phyloP scores from a whole-genome alignment of 345 rosid species.

The Gossypium arboreum region DNA sequence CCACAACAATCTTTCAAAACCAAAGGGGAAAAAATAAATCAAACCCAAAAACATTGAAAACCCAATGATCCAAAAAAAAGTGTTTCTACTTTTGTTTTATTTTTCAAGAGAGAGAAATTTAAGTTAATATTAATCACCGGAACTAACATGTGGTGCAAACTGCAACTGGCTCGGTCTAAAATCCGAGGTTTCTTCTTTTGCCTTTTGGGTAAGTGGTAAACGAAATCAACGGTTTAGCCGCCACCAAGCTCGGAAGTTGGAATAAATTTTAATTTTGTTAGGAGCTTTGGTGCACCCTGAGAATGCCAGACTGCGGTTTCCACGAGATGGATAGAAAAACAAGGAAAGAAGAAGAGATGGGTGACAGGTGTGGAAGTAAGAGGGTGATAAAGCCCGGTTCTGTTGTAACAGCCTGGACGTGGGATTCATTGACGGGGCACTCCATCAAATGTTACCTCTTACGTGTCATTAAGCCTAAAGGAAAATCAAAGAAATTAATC shows the following conservation, averaged over 20 bases:
- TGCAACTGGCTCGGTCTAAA: constrained; percentile 14
- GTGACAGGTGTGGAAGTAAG: neutral
- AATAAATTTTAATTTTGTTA: too few relatives aligned
- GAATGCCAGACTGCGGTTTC: neutral
- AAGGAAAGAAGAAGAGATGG: neutral
- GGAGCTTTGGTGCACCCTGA: neutral
- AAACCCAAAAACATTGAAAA: neutral
- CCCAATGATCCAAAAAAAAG: neutral
- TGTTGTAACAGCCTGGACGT: constrained; percentile 9
- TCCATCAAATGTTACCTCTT: neutral
- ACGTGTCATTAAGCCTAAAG: neutral
- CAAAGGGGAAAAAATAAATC: neutral
- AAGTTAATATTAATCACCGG: neutral
- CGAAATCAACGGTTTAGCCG: neutral
- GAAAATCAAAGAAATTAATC: too few relatives aligned
- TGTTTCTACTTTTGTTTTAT: neutral
- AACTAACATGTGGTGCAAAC: constrained; percentile 14
- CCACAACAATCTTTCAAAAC: neutral
- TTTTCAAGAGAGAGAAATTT: neutral
- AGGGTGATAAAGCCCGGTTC: neutral
- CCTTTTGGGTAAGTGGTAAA: neutral
- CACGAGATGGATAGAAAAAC: neutral
- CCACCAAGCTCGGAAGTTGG: constrained; percentile 2
- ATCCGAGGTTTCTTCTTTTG: neutral
- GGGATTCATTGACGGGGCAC: constrained; percentile 20